These are phyloP conservation scores for Avena insularis DNA, from an alignment of 176 grass and related monocot genomes.

Conservation along the genomic window DNA sequence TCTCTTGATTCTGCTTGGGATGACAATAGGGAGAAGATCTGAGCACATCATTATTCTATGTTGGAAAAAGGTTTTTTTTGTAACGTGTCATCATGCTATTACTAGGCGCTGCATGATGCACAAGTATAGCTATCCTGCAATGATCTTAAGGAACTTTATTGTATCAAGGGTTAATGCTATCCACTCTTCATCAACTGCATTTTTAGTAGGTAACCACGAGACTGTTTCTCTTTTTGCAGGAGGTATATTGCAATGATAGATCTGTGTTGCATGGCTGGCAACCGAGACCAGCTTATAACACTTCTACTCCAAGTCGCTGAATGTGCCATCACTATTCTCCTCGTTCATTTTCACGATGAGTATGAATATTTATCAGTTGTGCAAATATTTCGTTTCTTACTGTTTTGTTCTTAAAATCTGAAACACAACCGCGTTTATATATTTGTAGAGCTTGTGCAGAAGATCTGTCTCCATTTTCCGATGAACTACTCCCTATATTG, in stretches of 20 bases:
- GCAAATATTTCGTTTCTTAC: constrained; percentile 7
- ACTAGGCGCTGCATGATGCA: not conserved
- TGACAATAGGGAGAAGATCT: not conserved
- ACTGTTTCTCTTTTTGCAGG: constrained; percentile 53
- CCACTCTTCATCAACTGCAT: not conserved
- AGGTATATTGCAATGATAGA: constrained; percentile 95
- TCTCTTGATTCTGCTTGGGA: constrained; percentile 4
- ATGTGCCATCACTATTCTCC: constrained; percentile 69
- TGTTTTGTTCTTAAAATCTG: constrained; percentile 21
- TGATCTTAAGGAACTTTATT: not conserved
- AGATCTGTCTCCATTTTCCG: constrained; percentile 65
- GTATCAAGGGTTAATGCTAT: not conserved
- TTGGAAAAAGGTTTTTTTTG: not conserved
- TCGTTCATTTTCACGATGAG: constrained; percentile 85
- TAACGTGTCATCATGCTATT: not conserved
- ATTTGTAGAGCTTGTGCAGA: constrained; percentile 53
- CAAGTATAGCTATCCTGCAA: constrained; percentile 16
- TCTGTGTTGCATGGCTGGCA: constrained; percentile 86
- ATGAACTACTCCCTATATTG: constrained; percentile 71
- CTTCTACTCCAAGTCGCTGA: constrained; percentile 85
- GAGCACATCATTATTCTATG: constrained; percentile 20
- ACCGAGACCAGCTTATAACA: constrained; percentile 78
- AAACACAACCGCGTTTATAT: constrained; percentile 32
- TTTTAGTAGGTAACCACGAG: constrained; percentile 31
- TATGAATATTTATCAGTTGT: constrained; percentile 57